Conservation (phyloP, 805 yeast species). For the Starmera quercuum region DNA sequence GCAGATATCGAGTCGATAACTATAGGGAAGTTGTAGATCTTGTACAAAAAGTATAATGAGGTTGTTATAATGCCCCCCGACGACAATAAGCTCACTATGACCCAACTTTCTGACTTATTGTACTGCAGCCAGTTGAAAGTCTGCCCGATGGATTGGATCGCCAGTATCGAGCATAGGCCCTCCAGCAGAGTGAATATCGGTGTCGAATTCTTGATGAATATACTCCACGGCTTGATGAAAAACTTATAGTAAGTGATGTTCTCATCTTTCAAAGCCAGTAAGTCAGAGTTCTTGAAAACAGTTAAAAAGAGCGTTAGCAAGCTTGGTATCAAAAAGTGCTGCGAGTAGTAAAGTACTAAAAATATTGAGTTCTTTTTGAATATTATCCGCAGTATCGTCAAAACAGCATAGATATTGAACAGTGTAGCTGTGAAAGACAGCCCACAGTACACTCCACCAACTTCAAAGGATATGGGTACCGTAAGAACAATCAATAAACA, state of each 20-base stretch:
- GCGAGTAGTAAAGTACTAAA: conserved; percentile 59
- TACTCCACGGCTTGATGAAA: conserved; percentile 61
- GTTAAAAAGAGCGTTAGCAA: conserved; percentile 63
- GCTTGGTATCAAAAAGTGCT: conserved; percentile 78
- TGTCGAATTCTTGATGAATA: conserved; percentile 69
- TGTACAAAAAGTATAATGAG: conserved; percentile 69
- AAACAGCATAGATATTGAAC: conserved; percentile 56
- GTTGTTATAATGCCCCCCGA: conserved; percentile 73
- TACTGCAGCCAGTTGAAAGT: conserved; percentile 61
- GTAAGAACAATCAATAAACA: conserved; percentile 66
- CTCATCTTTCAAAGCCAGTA: conserved; percentile 13
- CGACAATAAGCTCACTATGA: conserved; percentile 60
- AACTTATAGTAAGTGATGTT: conserved; percentile 21
- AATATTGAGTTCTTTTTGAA: conserved; percentile 24
- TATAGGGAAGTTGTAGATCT: conserved; percentile 75
- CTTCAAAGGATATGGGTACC: conserved; percentile 88
- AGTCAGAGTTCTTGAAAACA: conserved; percentile 34
- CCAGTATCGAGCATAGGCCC: conserved; percentile 85
- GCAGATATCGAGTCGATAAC: conserved; percentile 61
- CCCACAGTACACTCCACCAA: conserved; percentile 89
- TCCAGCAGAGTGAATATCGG: conserved; percentile 85
- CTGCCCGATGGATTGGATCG: conserved; percentile 91
- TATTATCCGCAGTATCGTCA: conserved; percentile 65
- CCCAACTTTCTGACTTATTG: conserved; percentile 64
- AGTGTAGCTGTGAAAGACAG: conserved; percentile 73